phyloP scores from a whole-genome alignment of 2,329 filamentous ascomycete species.

The Aschersonia sp. region DNA sequence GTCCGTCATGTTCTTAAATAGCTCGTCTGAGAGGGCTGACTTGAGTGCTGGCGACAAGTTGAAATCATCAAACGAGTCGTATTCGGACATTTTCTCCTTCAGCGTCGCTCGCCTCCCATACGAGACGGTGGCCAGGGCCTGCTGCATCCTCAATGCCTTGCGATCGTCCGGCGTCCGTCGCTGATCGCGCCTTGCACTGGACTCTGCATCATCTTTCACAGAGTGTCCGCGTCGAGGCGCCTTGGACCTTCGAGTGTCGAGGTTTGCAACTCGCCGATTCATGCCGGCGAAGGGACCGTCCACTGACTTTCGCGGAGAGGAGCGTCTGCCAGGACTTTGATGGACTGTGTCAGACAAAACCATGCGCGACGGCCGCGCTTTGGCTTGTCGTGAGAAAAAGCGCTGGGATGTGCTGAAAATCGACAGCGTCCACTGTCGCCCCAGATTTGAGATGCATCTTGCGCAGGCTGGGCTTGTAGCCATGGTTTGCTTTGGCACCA shows the following conservation, averaged over 20 bases:
- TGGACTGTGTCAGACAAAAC: slow-evolving; percentile 39
- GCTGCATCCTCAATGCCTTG: slow-evolving; percentile 92
- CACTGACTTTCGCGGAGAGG: slow-evolving; percentile 20
- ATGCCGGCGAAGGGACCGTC: slow-evolving; percentile 40
- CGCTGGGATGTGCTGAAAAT: slow-evolving; percentile 16
- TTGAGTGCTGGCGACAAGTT: slow-evolving; percentile 57
- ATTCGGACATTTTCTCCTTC: slow-evolving; percentile 43
- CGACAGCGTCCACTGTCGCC: slow-evolving; percentile 11
- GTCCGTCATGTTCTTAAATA: slow-evolving; percentile 58
- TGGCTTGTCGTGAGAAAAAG: slow-evolving; percentile 19
- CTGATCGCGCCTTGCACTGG: slow-evolving; percentile 14
- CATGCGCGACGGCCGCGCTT: slow-evolving; percentile 37
- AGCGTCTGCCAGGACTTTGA: slow-evolving; percentile 21
- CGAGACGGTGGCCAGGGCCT: slow-evolving; percentile 57
- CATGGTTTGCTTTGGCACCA: slow-evolving; percentile 3
- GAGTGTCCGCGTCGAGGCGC: slow-evolving; percentile 6
- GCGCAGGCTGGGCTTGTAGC: slow-evolving; percentile 7
- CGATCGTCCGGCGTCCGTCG: slow-evolving; percentile 22
- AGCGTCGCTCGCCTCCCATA: slow-evolving; percentile 49
- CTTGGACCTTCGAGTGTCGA: slow-evolving; percentile 12
- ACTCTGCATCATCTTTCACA: slow-evolving; percentile 10
- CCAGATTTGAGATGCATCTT: slow-evolving; percentile 6
- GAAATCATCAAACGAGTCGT: slow-evolving; percentile 73
- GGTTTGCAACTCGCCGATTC: slow-evolving; percentile 36
- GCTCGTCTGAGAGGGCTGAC: slow-evolving; percentile 56